Percentiles rank a stretch among this genome's conserved stretches.
Conservation (phyloP, 495 filamentous ascomycete species). For the Penicillium herquei region DNA sequence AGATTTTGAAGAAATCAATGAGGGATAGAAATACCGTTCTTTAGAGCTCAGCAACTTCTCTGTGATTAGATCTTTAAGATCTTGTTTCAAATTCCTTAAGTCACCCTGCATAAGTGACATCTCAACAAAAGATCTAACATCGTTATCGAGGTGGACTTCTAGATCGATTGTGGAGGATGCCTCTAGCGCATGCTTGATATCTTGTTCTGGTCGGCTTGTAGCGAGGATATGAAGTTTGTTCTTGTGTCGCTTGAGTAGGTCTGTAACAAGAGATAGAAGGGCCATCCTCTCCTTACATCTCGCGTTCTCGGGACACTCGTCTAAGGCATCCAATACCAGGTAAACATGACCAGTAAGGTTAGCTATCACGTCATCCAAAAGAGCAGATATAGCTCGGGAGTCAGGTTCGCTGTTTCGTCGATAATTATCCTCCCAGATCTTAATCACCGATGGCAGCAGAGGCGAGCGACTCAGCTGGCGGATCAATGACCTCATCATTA, state of each 20-base stretch:
- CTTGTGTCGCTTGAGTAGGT: background rate
- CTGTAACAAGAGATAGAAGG: conserved; percentile 3
- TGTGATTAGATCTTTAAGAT: background rate
- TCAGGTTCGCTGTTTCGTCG: background rate
- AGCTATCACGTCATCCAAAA: conserved; percentile 1
- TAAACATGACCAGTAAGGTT: conserved; percentile 5
- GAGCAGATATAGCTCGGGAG: background rate
- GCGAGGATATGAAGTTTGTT: conserved; percentile 16
- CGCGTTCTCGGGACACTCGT: conserved; percentile 12
- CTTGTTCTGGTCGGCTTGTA: conserved; percentile 14
- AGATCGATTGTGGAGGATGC: background rate
- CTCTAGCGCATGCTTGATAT: background rate
- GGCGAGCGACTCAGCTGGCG: conserved; percentile 7
- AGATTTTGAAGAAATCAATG: background rate
- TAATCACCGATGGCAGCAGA: background rate
- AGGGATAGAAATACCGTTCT: background rate
- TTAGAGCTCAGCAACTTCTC: background rate
- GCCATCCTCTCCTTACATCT: background rate
- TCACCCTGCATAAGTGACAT: background rate
- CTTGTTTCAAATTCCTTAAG: background rate
- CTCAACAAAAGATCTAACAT: conserved; percentile 1
- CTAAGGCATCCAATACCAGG: conserved; percentile 17
- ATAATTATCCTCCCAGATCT: conserved; percentile 4
- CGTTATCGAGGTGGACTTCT: background rate
- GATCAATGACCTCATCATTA: conserved; percentile 10